A percentile compares a stretch with the other conserved stretches of the same genome.
Evolutionary conservation across 768 basidiomycete genomes (phyloP).

Genomic region (Lactarius quietus): DNA sequence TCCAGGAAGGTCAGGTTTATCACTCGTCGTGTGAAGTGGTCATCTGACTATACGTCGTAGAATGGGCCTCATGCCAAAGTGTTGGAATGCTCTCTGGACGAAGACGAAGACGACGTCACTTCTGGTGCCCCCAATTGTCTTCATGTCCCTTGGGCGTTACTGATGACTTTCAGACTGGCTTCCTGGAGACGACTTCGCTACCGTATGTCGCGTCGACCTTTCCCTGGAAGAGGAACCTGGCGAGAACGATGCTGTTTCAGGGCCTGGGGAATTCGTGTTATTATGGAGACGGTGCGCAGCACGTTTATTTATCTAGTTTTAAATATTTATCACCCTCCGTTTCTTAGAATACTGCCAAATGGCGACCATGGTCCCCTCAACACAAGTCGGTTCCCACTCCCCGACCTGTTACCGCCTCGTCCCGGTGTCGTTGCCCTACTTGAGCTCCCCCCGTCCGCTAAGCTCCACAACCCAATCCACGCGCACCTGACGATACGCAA

Average conservation of each 20-base stretch:
- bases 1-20: conserved; percentile 44
- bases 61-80: conserved; percentile 46
- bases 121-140: conserved; percentile 36
- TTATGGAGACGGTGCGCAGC: conserved; percentile 58
- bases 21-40: neutral
- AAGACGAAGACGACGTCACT: conserved; percentile 40
- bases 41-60: conserved; percentile 30
- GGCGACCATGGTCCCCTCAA: conserved; percentile 44
- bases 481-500: conserved; percentile 64
- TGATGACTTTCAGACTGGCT: conserved; percentile 47
- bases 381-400: conserved; percentile 55
- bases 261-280: conserved; percentile 58
- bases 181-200: conserved; percentile 61
- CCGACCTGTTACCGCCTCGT: conserved; percentile 54
- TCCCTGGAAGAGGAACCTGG: conserved; percentile 40
- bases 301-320: conserved; percentile 10
- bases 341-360: conserved; percentile 43
- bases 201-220: conserved; percentile 51
- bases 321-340: conserved; percentile 5
- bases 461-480: conserved; percentile 56
- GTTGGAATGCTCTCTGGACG: conserved; percentile 50
- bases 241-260: conserved; percentile 36
- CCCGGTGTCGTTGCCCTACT: conserved; percentile 67
- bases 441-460: conserved; percentile 56
- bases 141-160: conserved; percentile 1